phyloP scores from a whole-genome alignment of 139 green algal genomes.

The Chlamydomonas sphaeroides region DNA sequence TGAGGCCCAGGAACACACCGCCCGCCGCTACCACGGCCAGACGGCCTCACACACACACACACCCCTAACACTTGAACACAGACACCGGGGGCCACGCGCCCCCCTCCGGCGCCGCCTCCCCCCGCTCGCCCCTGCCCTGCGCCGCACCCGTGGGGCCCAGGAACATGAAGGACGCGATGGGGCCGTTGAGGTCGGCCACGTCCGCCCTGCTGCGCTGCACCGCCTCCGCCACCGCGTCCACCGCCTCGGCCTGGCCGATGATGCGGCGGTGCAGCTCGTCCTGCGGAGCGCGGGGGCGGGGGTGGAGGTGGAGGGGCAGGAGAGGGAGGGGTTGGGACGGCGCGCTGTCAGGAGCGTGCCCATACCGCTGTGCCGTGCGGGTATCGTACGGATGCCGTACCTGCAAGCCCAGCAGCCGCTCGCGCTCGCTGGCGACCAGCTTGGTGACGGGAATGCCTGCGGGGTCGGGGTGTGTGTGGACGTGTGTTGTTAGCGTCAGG shows the following conservation, averaged over 20 bases:
- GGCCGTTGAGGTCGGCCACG: slow-evolving; percentile 88
- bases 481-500: no score
- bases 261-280: slow-evolving; percentile 61
- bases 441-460: slow-evolving; percentile 65
- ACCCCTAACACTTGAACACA: no score
- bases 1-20: no score
- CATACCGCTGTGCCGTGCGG: no score
- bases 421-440: slow-evolving; percentile 62
- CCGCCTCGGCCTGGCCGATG: slow-evolving; percentile 80
- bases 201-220: slow-evolving; percentile 92
- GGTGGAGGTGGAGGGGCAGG: background rate
- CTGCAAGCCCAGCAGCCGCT: slow-evolving; percentile 87
- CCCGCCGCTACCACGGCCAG: no score
- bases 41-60: no score
- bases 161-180: slow-evolving; percentile 99
- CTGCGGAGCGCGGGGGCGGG: background rate
- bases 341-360: no score
- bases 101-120: no score
- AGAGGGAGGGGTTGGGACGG: no score
- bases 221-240: slow-evolving; percentile 89
- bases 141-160: slow-evolving; percentile 87
- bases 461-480: background rate
- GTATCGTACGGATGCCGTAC: no score
- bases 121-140: no score
- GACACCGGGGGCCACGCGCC: no score